Evolutionary conservation across 2,329 filamentous ascomycete genomes (phyloP), one percentile per base, ranked within the genome.

Genomic region (Penicillium sp.): DNA sequence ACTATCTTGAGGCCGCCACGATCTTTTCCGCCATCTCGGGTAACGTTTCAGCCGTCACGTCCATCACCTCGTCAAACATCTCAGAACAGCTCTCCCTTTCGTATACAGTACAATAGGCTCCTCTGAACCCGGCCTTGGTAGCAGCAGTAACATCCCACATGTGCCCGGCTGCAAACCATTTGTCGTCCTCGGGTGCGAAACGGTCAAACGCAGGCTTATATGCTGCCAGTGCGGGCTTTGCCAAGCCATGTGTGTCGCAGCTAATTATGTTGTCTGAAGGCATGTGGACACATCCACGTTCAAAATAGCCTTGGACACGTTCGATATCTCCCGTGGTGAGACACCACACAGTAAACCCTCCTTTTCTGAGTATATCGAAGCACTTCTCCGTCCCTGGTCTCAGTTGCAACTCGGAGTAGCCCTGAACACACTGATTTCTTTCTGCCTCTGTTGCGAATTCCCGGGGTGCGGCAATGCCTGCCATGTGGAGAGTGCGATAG

Each of bases 161-260:
- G 66, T 84, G 82, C 21, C 80, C 81, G 1, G 82, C 81, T 0
- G 79, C 81, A 63, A 83, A 84, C 81, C 81, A 84, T 42, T 74
- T 74, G 54, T 66, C 54, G 41, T 77, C 68, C 0, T 69, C 66
- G 0, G 60, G 58, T 0, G 59, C 72, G 50, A 82, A 74, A 45
- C 63, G 66, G n/a, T 72, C 70, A 31, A 78, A 64, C 6, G 79
- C 63, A 1, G 73, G 69, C 54, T 65, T 60, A 58, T 84, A 84
- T 0, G 78, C 75, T 24, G 62, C 72, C 4, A 76, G 65, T 0
- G 74, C 76, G 0, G 81, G 81, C 64, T 83, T 84, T 1, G 75
- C 78, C 16, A 81, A 66, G 0, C 76, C 74, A 13, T 68, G 62
- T 0, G 64, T 64, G 56, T 84, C 81, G 56, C 81, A 85, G 7